Percentiles rank a stretch among this genome's conserved stretches.
phyloP scores from a whole-genome alignment of 208 protist species.

The Crithidia mellificae region DNA sequence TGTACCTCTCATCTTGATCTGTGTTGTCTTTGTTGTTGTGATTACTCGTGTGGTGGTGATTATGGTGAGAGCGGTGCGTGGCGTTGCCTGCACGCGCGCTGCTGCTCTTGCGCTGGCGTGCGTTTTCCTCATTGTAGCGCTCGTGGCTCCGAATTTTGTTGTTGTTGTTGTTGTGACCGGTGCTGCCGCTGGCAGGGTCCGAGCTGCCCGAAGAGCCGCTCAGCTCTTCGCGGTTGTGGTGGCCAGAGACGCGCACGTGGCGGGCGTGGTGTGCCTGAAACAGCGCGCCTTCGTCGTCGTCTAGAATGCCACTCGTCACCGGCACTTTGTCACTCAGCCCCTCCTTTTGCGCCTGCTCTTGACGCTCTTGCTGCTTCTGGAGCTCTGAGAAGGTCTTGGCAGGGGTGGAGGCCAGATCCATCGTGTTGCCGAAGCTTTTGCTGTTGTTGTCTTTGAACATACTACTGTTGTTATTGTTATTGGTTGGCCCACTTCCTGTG shows the following conservation, averaged over 20 bases:
- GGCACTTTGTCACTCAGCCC: background rate
- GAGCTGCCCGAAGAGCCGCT: background rate
- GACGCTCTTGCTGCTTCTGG: background rate
- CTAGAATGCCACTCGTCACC: background rate
- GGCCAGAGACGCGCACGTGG: background rate
- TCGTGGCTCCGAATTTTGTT: background rate
- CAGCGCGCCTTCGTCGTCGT: conserved; percentile 5
- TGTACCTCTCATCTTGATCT: background rate
- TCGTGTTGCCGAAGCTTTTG: background rate
- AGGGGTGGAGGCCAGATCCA: background rate
- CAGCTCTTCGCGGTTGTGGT: background rate
- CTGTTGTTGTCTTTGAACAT: background rate
- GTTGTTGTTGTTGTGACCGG: background rate
- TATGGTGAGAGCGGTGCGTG: background rate
- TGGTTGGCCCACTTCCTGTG: background rate
- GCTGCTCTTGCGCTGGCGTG: background rate
- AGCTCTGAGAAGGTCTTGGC: background rate
- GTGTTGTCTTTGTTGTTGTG: background rate
- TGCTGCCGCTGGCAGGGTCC: background rate
- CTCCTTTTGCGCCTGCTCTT: background rate
- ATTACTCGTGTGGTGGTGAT: background rate
- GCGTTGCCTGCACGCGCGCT: background rate
- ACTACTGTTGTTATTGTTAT: background rate
- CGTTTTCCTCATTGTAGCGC: too few relatives aligned
- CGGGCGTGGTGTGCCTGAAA: background rate